Conservation (phyloP, 2,329 filamentous ascomycete species). For the Daldinia sp. region DNA sequence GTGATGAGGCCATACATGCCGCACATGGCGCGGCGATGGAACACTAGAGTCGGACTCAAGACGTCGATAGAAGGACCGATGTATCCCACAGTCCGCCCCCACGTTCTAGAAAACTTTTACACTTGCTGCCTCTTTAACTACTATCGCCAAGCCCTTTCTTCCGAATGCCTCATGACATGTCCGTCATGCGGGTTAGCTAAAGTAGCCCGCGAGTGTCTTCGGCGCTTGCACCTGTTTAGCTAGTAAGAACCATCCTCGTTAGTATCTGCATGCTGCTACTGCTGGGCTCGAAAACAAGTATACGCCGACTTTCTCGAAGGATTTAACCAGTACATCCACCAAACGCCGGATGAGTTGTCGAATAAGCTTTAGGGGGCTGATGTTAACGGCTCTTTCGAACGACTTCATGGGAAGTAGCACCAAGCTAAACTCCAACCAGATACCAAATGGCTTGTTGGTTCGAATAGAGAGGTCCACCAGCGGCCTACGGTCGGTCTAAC, state of each 20-base stretch:
- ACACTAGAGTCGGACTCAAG: slow-evolving; percentile 5
- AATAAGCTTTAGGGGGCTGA: not conserved
- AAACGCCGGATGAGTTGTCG: not conserved
- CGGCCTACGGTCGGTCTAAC: slow-evolving; percentile 17
- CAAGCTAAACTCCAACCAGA: not conserved
- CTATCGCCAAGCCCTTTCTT: slow-evolving; percentile 3
- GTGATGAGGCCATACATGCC: slow-evolving; percentile 19
- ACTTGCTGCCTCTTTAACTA: not conserved
- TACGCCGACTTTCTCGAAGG: not conserved
- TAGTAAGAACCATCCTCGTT: not conserved
- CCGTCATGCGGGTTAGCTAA: not conserved
- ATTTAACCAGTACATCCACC: not conserved
- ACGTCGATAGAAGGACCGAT: slow-evolving; percentile 18
- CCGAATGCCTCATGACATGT: slow-evolving; percentile 9
- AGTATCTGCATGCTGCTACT: not conserved
- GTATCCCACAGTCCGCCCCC: slow-evolving; percentile 9
- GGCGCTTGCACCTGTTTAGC: not conserved
- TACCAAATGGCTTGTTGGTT: not conserved
- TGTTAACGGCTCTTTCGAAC: not conserved
- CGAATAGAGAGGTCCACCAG: not conserved
- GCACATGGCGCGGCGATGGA: slow-evolving; percentile 14
- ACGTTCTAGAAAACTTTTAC: slow-evolving; percentile 2
- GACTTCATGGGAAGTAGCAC: not conserved
- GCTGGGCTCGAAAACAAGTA: not conserved
- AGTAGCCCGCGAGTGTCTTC: not conserved